Evolutionary conservation across 2,329 filamentous ascomycete species (phyloP).

Genomic region (Arthrocladium fulminans): DNA sequence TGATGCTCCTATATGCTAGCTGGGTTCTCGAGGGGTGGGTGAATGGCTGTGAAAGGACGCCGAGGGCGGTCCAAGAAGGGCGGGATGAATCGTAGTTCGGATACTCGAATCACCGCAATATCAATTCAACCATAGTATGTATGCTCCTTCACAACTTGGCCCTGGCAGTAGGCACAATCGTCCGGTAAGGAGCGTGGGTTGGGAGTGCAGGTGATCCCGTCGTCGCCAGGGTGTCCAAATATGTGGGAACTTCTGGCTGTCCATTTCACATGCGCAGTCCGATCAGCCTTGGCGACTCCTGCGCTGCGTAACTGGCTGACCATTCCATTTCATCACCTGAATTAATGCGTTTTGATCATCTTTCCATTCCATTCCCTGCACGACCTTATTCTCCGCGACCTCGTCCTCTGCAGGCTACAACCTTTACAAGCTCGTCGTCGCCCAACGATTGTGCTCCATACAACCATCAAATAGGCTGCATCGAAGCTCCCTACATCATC

Average conservation of each 20-base stretch:
- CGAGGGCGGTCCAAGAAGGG: not conserved
- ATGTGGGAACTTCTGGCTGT: constrained; percentile 9
- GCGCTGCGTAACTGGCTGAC: not conserved
- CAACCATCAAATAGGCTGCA: no score
- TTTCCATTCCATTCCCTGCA: not conserved
- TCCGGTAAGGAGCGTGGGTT: constrained; percentile 4
- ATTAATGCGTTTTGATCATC: not conserved
- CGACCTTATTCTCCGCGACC: no score
- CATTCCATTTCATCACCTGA: not conserved
- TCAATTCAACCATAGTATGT: not conserved
- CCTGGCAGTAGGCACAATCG: not conserved
- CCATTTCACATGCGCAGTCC: not conserved
- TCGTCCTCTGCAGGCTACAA: no score
- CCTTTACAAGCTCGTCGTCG: no score
- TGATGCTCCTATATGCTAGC: not conserved
- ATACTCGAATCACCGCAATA: not conserved
- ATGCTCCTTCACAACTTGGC: not conserved
- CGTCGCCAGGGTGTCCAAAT: constrained; percentile 11
- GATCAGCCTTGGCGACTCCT: constrained; percentile 4
- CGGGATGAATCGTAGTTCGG: not conserved
- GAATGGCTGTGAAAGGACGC: not conserved
- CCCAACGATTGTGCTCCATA: no score
- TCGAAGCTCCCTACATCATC: no score
- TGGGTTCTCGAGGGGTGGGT: not conserved
- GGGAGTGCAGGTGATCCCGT: not conserved